Percentiles rank a stretch among this genome's conserved stretches.
Evolutionary conservation across 129 eudicot species (phyloP).

Genomic region (Dittrichia graveolens): DNA sequence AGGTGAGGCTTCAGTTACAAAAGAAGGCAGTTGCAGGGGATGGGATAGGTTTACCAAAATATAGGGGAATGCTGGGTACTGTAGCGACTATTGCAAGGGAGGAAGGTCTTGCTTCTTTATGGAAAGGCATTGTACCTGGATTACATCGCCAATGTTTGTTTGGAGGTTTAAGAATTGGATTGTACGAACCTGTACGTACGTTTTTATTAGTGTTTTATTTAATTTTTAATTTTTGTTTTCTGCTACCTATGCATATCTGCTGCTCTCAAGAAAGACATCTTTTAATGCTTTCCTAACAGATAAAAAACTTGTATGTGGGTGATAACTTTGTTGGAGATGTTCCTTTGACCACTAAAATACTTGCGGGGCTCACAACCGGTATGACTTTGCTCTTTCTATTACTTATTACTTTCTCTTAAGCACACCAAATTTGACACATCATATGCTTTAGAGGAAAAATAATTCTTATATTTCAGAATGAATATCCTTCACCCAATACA

Average conservation of each 20-base stretch:
- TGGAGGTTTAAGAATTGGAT: constrained; percentile 88
- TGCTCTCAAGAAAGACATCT: not conserved
- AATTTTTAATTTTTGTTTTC: not conserved
- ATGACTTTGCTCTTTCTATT: constrained; percentile 25
- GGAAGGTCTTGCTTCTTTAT: constrained; percentile 77
- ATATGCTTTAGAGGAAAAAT: no score
- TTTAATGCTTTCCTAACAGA: constrained; percentile 43
- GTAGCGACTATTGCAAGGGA: constrained; percentile 91
- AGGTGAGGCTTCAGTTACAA: constrained; percentile 84
- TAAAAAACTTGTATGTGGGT: constrained; percentile 72
- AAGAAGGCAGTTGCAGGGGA: constrained; percentile 76
- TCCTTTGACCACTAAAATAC: constrained; percentile 75
- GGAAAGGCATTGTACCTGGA: constrained; percentile 96
- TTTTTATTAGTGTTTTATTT: no score
- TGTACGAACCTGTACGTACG: constrained; percentile 76
- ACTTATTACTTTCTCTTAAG: no score
- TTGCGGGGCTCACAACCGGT: constrained; percentile 92
- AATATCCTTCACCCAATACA: no score
- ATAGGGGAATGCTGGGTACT: constrained; percentile 77
- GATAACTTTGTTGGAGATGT: constrained; percentile 80
- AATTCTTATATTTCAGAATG: no score
- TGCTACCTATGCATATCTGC: not conserved
- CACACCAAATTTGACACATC: no score
- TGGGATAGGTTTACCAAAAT: constrained; percentile 63
- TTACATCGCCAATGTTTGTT: constrained; percentile 82